phyloP scores from a whole-genome alignment of 129 eudicot genomes.

The Sambucus nigra region DNA sequence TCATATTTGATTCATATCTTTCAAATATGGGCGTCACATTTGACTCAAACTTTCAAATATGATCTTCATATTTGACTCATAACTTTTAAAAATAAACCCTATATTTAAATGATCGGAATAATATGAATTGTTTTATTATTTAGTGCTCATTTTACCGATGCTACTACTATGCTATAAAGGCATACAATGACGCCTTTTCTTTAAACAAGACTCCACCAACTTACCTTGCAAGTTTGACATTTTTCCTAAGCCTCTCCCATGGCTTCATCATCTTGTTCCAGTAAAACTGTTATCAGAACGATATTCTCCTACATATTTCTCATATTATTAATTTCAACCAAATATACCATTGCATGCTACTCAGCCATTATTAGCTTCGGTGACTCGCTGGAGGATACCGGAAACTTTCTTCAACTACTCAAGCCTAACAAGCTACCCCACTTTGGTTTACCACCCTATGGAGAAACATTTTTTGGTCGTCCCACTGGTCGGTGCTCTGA shows the following conservation, averaged over 20 bases:
- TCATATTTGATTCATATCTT: too few relatives aligned
- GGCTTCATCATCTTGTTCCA: conserved; percentile 14
- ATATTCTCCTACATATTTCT: not conserved
- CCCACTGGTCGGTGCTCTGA: conserved; percentile 56
- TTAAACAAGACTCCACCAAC: not conserved
- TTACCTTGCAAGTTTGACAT: too few relatives aligned
- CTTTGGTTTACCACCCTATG: conserved; percentile 33
- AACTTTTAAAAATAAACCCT: too few relatives aligned
- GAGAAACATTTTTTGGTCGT: conserved; percentile 38
- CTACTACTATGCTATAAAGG: too few relatives aligned
- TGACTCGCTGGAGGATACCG: conserved; percentile 59
- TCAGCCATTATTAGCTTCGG: conserved; percentile 53
- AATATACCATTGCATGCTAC: conserved; percentile 21
- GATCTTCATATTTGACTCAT: too few relatives aligned
- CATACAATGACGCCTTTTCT: too few relatives aligned
- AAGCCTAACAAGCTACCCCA: conserved; percentile 10
- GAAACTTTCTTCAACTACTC: conserved; percentile 21
- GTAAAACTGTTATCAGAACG: not conserved
- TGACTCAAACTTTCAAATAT: too few relatives aligned
- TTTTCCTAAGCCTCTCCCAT: conserved; percentile 2
- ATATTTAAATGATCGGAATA: too few relatives aligned
- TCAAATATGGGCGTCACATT: too few relatives aligned
- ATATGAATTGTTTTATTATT: too few relatives aligned
- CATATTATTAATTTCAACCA: not conserved
- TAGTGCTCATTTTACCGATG: too few relatives aligned